These are phyloP conservation scores for Eustoma russellianum DNA, from an alignment of 257 asterid genomes.

Conservation along the genomic window DNA sequence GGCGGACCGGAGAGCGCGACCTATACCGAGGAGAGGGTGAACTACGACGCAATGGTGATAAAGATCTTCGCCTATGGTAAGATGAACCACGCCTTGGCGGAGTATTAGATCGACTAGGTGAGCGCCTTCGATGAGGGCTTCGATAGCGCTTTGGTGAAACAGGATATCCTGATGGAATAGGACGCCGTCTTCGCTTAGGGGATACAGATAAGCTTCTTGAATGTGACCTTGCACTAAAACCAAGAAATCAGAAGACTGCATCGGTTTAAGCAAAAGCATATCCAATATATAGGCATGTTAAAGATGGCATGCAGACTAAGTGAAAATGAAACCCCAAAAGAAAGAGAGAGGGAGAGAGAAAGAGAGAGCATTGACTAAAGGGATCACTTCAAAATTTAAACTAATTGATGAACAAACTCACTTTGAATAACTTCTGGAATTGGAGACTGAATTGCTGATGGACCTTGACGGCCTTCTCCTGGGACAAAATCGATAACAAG, in stretches of 20 bases:
- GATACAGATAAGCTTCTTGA: constrained; percentile 56
- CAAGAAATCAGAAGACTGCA: background rate
- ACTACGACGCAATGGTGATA: no score
- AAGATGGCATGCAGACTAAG: no score
- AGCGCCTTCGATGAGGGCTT: constrained; percentile 47
- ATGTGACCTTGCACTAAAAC: constrained; percentile 40
- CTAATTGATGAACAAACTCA: constrained; percentile 16
- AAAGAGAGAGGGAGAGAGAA: no score
- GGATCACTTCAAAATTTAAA: background rate
- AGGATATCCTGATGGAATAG: constrained; percentile 49
- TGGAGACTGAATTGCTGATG: constrained; percentile 40
- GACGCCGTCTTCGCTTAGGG: constrained; percentile 42
- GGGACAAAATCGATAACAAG: constrained; percentile 11
- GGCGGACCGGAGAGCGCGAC: constrained; percentile 30
- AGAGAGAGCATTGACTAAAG: no score
- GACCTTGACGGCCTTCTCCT: constrained; percentile 39
- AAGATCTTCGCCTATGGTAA: no score
- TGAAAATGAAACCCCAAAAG: no score
- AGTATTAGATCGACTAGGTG: constrained; percentile 26
- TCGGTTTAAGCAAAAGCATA: background rate
- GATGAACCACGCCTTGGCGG: no score
- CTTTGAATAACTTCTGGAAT: constrained; percentile 43
- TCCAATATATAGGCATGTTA: background rate
- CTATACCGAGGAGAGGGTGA: constrained; percentile 44
- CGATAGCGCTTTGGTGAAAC: constrained; percentile 44